These are phyloP conservation scores for Neurospora sp. DNA, from an alignment of 495 filamentous ascomycete genomes.

Conservation along the genomic window DNA sequence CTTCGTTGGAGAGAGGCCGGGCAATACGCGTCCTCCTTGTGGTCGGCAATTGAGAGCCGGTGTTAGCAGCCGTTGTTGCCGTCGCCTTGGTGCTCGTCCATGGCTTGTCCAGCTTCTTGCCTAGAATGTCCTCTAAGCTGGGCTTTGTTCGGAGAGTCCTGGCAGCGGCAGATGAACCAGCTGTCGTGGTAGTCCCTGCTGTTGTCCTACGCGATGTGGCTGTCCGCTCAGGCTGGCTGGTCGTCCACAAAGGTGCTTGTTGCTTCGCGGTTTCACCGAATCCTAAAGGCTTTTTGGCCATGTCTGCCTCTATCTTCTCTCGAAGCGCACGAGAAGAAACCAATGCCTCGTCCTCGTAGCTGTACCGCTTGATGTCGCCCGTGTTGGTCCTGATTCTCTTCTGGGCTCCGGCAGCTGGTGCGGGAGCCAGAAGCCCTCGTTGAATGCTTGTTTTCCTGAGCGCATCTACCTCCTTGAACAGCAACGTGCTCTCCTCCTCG, in stretches of 20 bases:
- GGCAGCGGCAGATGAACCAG: neutral
- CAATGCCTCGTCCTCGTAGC: conserved; percentile 13
- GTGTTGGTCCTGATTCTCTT: conserved; percentile 2
- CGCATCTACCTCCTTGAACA: conserved; percentile 12
- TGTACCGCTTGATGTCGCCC: conserved; percentile 5
- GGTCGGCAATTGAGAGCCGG: neutral
- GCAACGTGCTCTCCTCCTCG: conserved; percentile 11
- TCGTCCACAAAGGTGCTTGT: neutral
- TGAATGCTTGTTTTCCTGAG: conserved; percentile 9
- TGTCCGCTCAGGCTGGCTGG: neutral
- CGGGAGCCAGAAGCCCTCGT: conserved; percentile 1
- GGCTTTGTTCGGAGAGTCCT: neutral
- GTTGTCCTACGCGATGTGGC: neutral
- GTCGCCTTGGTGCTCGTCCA: neutral
- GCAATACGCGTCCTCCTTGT: conserved; percentile 1
- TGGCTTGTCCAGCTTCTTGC: neutral
- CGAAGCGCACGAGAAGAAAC: conserved; percentile 17
- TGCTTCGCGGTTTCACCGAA: neutral
- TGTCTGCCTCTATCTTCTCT: conserved; percentile 21
- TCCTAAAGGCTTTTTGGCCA: conserved; percentile 6
- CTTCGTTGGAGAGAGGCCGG: conserved; percentile 5
- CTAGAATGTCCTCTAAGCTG: neutral
- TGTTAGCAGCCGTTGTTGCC: neutral
- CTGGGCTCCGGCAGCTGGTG: neutral
- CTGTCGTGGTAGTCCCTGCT: neutral